A percentile compares a stretch with the other conserved stretches of the same genome.
Evolutionary conservation across 257 asterid genomes (phyloP).

Genomic region (Jacaranda copaia): DNA sequence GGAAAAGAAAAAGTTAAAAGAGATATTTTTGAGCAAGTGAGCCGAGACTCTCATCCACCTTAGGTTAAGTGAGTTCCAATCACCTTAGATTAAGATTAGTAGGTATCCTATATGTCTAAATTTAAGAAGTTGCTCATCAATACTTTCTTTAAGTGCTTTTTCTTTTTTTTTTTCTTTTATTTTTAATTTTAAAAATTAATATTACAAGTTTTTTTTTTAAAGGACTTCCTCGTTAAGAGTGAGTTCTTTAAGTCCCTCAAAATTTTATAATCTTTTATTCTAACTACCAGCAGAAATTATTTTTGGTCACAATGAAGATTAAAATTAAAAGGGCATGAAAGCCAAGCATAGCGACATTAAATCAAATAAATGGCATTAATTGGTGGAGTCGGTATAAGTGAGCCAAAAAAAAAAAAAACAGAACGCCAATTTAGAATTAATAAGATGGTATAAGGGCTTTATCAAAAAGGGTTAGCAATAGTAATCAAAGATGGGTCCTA

Average conservation of each 20-base stretch:
- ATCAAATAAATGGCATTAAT: neutral
- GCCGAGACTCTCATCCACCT: neutral
- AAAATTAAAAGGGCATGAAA: neutral
- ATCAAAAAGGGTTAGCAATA: constrained; percentile 56
- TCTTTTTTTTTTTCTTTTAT: no score
- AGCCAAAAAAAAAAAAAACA: neutral
- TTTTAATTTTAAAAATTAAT: no score
- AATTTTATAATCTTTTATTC: no score
- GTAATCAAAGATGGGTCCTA: constrained; percentile 57
- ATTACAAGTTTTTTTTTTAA: no score
- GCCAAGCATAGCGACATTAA: neutral
- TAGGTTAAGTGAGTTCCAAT: no score
- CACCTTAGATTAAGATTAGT: no score
- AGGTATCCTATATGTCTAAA: no score
- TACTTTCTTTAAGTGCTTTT: no score
- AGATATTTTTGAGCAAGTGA: neutral
- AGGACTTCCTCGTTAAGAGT: no score
- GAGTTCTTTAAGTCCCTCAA: no score
- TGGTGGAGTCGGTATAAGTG: constrained; percentile 18
- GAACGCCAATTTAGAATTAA: constrained; percentile 22
- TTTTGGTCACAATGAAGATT: neutral
- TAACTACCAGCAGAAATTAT: neutral
- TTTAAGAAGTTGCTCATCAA: no score
- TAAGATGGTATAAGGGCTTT: constrained; percentile 49
- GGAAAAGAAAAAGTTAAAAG: no score